phyloP scores from a whole-genome alignment of 176 grass and related monocot genomes.

The Tillandsia fasciculata region DNA sequence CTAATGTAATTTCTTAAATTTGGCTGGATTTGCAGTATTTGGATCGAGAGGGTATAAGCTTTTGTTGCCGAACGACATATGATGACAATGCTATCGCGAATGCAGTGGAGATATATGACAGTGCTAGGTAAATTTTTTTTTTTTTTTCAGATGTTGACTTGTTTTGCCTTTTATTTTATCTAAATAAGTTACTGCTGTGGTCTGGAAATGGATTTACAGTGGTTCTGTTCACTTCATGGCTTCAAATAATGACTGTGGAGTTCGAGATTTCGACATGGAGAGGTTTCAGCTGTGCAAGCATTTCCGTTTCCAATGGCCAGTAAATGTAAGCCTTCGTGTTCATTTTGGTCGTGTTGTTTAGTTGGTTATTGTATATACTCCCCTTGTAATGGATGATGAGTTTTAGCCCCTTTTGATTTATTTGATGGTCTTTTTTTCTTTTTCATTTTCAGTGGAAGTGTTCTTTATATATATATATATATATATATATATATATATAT shows the following conservation, averaged over 20 bases:
- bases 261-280: slow-evolving; percentile 71
- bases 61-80: slow-evolving; percentile 58
- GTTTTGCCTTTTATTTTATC: slow-evolving; percentile 1
- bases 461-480: background rate
- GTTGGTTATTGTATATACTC: slow-evolving; percentile 12
- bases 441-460: too few relatives aligned
- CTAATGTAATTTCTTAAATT: background rate
- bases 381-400: background rate
- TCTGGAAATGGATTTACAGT: slow-evolving; percentile 24
- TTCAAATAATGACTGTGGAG: slow-evolving; percentile 67
- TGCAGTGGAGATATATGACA: slow-evolving; percentile 77
- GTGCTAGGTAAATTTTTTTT: slow-evolving; percentile 44
- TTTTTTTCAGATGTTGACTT: background rate
- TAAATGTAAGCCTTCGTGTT: slow-evolving; percentile 45
- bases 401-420: background rate
- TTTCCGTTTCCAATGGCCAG: slow-evolving; percentile 57
- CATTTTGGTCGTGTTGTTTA: background rate
- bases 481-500: background rate
- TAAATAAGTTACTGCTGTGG: slow-evolving; percentile 6
- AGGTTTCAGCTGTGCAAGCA: slow-evolving; percentile 60
- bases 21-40: slow-evolving; percentile 41
- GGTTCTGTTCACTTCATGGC: slow-evolving; percentile 67
- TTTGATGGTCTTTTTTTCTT: too few relatives aligned
- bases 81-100: slow-evolving; percentile 65
- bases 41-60: slow-evolving; percentile 78